phyloP scores from a whole-genome alignment of 176 grass and related monocot species.

The Microstegium vimineum region DNA sequence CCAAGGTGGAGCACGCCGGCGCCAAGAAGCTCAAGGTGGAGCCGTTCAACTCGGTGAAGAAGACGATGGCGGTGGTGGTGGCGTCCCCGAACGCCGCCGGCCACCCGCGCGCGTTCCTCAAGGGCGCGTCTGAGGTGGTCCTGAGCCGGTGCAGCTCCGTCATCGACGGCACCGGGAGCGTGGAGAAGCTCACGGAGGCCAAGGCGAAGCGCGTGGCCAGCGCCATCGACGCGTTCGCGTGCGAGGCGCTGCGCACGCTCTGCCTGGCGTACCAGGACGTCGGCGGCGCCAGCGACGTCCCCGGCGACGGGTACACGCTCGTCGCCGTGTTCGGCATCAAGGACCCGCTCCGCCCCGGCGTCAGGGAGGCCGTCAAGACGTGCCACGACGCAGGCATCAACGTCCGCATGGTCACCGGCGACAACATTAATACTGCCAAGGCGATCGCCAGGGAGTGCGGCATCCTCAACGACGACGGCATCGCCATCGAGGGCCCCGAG shows the following conservation, averaged over 20 bases:
- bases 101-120: constrained; percentile 48
- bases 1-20: constrained; percentile 11
- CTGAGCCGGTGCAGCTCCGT: constrained; percentile 58
- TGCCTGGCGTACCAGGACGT: constrained; percentile 95
- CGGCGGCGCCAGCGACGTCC: constrained; percentile 40
- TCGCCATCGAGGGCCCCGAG: constrained; percentile 83
- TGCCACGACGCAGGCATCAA: constrained; percentile 76
- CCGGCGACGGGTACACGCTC: constrained; percentile 66
- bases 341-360: constrained; percentile 78
- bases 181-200: constrained; percentile 43
- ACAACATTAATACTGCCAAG: constrained; percentile 94
- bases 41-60: constrained; percentile 95
- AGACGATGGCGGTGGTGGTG: constrained; percentile 77
- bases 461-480: constrained; percentile 74
- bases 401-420: constrained; percentile 94
- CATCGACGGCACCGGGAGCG: constrained; percentile 45
- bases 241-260: constrained; percentile 87
- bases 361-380: constrained; percentile 75
- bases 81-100: constrained; percentile 50
- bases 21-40: constrained; percentile 72
- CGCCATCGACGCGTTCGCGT: constrained; percentile 69
- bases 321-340: constrained; percentile 91
- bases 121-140: constrained; percentile 90
- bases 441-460: constrained; percentile 92
- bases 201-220: constrained; percentile 40